Evolutionary conservation across 768 basidiomycete species (phyloP), one percentile per base, ranked within the genome.

Genomic region (Sporobolomyces pararoseus): DNA sequence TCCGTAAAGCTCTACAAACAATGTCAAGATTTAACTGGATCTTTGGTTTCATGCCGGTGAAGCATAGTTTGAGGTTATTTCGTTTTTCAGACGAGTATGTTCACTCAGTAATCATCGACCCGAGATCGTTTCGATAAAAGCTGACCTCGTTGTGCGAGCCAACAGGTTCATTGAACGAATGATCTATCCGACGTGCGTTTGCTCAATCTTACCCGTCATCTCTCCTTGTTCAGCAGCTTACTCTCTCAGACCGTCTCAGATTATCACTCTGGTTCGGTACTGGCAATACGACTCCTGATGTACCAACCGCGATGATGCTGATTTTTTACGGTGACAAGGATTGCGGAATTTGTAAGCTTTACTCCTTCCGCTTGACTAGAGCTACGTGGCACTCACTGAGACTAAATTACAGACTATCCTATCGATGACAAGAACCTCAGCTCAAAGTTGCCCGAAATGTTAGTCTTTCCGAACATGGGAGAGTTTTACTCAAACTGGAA

Each of bases 281-380:
- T 27, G 80, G 81, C 34, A 81, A 82, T 50, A 81, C 80, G 1
- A 82, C 81, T 1, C 81, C 81, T 23, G 75, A 82, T n/a, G 55
- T 44, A 25, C 55, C 55, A 4, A 58, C 55, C 4, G 23, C 37
- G 21, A 39, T 82, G 78, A 78, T 82, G 79, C 80, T 81, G 65
- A 73, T 80, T 17, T 76, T 82, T 1, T 81, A 79, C 73, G 81
- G 80, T 27, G 78, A 78, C 0, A 80, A 80, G 1, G 80, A 80
- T 0, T 82, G 80, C 59, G 81, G 81, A 29, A 81, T 81, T 80
- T 81, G 77, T 77, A 44, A 58, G 75, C 70, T 25, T 17, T 32
- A 25, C 34, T 44, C 12, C 42, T 21, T 42, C n/a, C 23, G 32
- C 42, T 31, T 39, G 3, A 27, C 29, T 34, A 9, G 39, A 9